These are phyloP conservation scores for Tetraselmis chui DNA, from an alignment of 139 green algal species.

Conservation along the genomic window DNA sequence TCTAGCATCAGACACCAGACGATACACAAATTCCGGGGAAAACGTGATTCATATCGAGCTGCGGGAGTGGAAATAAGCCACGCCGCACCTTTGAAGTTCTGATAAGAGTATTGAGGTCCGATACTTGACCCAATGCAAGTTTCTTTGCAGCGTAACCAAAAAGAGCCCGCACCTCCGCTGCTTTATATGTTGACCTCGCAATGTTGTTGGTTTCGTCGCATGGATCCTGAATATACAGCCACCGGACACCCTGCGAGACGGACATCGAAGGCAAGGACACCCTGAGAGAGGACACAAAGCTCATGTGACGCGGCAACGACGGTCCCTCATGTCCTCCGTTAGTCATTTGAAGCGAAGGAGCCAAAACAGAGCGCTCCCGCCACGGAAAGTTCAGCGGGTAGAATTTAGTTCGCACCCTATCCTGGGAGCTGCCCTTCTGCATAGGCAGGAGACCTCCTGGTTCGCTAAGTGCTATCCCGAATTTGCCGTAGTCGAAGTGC, in stretches of 20 bases:
- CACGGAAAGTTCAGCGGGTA: neutral
- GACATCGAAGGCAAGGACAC: neutral
- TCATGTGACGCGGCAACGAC: too few relatives aligned
- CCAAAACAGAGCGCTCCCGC: neutral
- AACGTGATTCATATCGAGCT: too few relatives aligned
- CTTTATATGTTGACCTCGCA: neutral
- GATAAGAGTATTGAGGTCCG: neutral
- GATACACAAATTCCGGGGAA: too few relatives aligned
- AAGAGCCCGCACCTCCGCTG: neutral
- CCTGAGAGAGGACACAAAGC: too few relatives aligned
- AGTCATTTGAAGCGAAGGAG: neutral
- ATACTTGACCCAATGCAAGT: neutral
- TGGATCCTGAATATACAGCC: neutral
- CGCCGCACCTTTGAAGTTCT: neutral
- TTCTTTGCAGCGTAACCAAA: neutral
- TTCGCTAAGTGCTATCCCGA: neutral
- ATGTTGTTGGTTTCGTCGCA: neutral
- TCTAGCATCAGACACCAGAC: too few relatives aligned
- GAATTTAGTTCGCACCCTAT: too few relatives aligned
- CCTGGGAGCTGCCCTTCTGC: neutral
- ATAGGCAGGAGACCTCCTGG: neutral
- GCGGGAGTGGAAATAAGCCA: too few relatives aligned
- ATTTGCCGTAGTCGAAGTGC: neutral
- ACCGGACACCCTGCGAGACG: neutral
- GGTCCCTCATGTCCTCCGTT: too few relatives aligned